Base-by-base conservation (phyloP, 31 red algal species). In the Odonthalia washingtoniensis region DNA sequence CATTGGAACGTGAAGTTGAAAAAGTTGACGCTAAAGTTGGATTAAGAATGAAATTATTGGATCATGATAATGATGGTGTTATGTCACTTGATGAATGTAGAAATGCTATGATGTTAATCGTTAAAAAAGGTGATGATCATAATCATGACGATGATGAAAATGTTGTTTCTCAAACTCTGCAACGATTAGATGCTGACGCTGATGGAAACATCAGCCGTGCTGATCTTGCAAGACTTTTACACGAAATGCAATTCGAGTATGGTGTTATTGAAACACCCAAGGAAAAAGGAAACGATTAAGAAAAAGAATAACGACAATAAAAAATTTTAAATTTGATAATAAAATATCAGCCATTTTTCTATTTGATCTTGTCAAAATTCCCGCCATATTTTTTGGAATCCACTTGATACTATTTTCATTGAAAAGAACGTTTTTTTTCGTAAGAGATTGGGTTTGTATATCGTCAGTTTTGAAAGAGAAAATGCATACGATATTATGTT, bases 31-130 rank as follows among this genome's bases (percentile, higher is more conserved):
- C 89, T 12, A 98, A 98, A 74, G 94, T 98, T 37, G 97, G 97
- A 38, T 37, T 96, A 32, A 73, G 92, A 66, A 90, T 98, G 74
- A 96, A 98, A 77, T 77, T 98, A 21, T 75, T 98, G 17, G 97
- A 98, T 83, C 46, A 79, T 74, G 97, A 98, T 45, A 98, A 98
- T 68, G 97, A 98, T 72, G 97, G 97, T 0, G 37, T 98, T 5
- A 96, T 98, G 74, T 93, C 89, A 38, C 67, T 95, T 24, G 84
- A 93, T 26, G 97, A 98, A 89, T 87, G 85, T 40, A 84, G 52
- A 81, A 77, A 81, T 6, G 86, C 73, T 3, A 84, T 98, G 66
- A 81, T 64, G 1, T 41, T 94, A 36, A 85, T 91, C 4, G 89
- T 84, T 40, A 77, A 77, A 6, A 87, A 94, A 30, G 63, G 85